phyloP scores from a whole-genome alignment of 2,329 filamentous ascomycete species.

The Tolypocladium guangdongense region DNA sequence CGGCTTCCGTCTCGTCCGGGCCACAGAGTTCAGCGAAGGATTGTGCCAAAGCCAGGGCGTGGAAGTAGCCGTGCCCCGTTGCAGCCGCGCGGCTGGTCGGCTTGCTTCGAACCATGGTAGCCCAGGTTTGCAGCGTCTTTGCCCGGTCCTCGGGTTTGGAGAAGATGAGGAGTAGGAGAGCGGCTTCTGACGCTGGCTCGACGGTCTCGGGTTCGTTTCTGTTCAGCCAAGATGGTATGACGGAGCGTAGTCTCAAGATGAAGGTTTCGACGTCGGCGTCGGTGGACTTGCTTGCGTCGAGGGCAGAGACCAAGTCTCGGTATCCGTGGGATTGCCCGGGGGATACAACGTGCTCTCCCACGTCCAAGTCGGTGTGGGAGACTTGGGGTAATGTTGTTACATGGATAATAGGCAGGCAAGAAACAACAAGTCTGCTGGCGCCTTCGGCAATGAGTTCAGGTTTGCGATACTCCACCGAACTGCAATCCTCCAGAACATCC shows the following conservation, averaged over 20 bases:
- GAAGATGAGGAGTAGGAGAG: conserved; percentile 37
- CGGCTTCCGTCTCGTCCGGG: conserved; percentile 5
- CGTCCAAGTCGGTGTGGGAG: conserved; percentile 3
- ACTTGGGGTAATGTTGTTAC: conserved; percentile 14
- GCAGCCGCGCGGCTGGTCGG: conserved; percentile 20
- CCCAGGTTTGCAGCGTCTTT: conserved; percentile 35
- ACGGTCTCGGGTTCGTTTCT: conserved; percentile 40
- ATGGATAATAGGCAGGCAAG: conserved; percentile 37
- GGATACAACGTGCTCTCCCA: conserved; percentile 15
- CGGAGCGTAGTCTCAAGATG: conserved; percentile 15
- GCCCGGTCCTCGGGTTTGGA: conserved; percentile 23
- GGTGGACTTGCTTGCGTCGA: conserved; percentile 5
- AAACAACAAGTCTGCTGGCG: conserved; percentile 44
- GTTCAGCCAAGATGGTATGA: conserved; percentile 35
- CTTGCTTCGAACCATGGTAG: conserved; percentile 26
- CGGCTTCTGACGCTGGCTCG: conserved; percentile 37
- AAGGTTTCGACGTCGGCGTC: conserved; percentile 10
- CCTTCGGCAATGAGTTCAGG: conserved; percentile 57
- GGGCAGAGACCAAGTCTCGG: conserved; percentile 8
- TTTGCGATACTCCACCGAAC: conserved; percentile 37
- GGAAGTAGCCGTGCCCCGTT: conserved; percentile 40
- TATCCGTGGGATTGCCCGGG: conserved; percentile 9
- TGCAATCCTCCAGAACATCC: conserved; percentile 29
- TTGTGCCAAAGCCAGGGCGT: conserved; percentile 40
- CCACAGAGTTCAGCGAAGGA: conserved; percentile 21